phyloP scores from a whole-genome alignment of 257 asterid genomes.

The Dorcoceras hygrometricum region DNA sequence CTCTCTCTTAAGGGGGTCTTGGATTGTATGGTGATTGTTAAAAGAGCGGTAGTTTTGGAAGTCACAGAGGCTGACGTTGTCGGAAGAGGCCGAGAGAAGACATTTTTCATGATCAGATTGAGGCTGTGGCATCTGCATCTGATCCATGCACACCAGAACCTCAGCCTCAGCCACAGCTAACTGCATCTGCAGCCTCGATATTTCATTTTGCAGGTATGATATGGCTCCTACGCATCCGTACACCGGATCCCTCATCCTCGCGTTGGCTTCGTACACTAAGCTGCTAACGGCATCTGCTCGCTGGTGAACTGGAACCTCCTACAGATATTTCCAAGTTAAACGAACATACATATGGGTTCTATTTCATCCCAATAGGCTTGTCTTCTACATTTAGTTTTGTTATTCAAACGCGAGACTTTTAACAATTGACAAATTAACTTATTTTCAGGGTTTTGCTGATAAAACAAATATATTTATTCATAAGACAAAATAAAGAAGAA shows the following conservation, averaged over 20 bases:
- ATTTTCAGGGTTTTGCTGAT: no score
- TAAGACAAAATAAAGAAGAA: not conserved
- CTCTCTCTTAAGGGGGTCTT: conserved; percentile 88
- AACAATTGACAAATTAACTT: no score
- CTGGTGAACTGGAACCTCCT: conserved; percentile 82
- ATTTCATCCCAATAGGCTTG: no score
- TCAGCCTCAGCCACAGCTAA: conserved; percentile 83
- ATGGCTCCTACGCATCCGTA: conserved; percentile 92
- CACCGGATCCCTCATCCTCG: conserved; percentile 81
- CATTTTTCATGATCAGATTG: conserved; percentile 45
- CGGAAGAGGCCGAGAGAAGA: conserved; percentile 33
- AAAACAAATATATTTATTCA: no score
- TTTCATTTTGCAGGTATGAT: conserved; percentile 76
- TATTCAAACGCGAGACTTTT: no score
- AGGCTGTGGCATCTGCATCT: conserved; percentile 49
- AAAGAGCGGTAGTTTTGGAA: conserved; percentile 71
- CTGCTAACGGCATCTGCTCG: conserved; percentile 85
- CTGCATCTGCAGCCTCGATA: conserved; percentile 79
- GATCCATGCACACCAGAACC: conserved; percentile 57
- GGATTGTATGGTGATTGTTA: conserved; percentile 41
- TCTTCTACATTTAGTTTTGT: no score
- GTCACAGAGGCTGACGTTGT: conserved; percentile 36
- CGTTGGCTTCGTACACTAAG: conserved; percentile 82
- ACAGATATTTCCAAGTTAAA: not conserved
- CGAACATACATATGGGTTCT: no score